Evolutionary conservation across 1,284 basidiomycete genomes (phyloP).

Genomic region (Ceratobasidium sp.): DNA sequence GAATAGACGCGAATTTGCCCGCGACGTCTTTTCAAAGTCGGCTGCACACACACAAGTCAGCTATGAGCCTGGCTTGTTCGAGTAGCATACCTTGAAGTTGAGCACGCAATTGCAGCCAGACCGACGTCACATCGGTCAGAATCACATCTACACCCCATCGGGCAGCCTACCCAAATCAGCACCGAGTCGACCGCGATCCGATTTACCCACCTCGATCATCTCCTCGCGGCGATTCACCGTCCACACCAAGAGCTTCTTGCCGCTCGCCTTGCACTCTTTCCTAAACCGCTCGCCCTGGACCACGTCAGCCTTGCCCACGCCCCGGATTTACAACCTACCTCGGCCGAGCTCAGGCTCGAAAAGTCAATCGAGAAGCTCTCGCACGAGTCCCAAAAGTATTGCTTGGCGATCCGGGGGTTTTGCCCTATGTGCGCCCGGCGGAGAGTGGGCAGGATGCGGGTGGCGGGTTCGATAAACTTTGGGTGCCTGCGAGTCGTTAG

Average conservation of each 20-base stretch:
- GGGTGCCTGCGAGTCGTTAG: constrained; percentile 77
- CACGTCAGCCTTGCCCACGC: not conserved
- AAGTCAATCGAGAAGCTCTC: constrained; percentile 91
- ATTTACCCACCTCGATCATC: constrained; percentile 83
- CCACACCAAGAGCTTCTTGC: constrained; percentile 94
- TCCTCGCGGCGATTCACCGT: constrained; percentile 91
- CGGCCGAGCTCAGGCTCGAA: constrained; percentile 70
- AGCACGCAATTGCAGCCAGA: constrained; percentile 75
- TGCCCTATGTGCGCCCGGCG: constrained; percentile 80
- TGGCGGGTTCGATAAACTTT: constrained; percentile 81
- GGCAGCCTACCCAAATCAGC: constrained; percentile 63
- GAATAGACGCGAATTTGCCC: constrained; percentile 58
- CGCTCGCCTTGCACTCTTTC: constrained; percentile 74
- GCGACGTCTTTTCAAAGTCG: constrained; percentile 37
- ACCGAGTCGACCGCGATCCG: constrained; percentile 31
- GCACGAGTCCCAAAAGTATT: constrained; percentile 91
- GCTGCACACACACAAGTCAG: constrained; percentile 7
- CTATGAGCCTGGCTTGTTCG: constrained; percentile 15
- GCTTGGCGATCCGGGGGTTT: constrained; percentile 66
- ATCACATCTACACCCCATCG: constrained; percentile 91
- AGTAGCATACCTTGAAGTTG: constrained; percentile 64
- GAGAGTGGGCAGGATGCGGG: constrained; percentile 79
- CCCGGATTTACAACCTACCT: constrained; percentile 55
- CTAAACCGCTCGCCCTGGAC: constrained; percentile 65
- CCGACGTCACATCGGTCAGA: constrained; percentile 84